phyloP scores from a whole-genome alignment of 2,329 filamentous ascomycete genomes.

The Sclerotinia nivalis region DNA sequence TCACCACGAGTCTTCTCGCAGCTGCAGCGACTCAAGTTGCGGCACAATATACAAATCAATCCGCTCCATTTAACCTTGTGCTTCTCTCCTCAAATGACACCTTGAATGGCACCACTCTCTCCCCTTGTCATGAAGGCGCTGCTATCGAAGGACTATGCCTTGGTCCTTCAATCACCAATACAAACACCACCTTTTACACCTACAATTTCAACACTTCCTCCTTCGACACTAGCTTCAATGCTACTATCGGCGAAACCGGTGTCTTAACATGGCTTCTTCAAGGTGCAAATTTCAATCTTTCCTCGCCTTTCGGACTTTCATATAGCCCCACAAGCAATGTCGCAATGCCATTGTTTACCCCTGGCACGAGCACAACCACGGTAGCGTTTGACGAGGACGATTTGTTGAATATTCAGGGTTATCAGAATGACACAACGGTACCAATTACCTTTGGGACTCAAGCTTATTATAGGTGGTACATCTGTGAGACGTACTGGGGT shows the following conservation, averaged over 20 bases:
- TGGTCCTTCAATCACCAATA: constrained; percentile 24
- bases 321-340: constrained; percentile 45
- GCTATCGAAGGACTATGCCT: constrained; percentile 51
- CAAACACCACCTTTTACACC: constrained; percentile 29
- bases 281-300: constrained; percentile 38
- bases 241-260: constrained; percentile 32
- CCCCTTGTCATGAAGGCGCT: constrained; percentile 50
- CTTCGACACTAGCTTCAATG: constrained; percentile 21
- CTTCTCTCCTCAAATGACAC: constrained; percentile 44
- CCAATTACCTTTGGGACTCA: constrained; percentile 37
- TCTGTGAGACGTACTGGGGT: constrained; percentile 45
- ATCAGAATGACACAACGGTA: constrained; percentile 44
- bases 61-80: constrained; percentile 48
- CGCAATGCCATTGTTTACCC: constrained; percentile 45
- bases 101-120: constrained; percentile 44
- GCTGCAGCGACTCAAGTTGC: constrained; percentile 29
- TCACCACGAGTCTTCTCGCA: constrained; percentile 30
- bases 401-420: constrained; percentile 45
- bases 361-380: constrained; percentile 33
- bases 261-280: constrained; percentile 34
- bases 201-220: constrained; percentile 36
- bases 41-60: constrained; percentile 42
- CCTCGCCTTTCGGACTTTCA: constrained; percentile 43
- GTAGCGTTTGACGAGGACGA: constrained; percentile 46
- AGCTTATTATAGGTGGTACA: constrained; percentile 46